These are phyloP conservation scores for Ustulina deusta DNA, from an alignment of 2,329 filamentous ascomycete species.

Conservation along the genomic window DNA sequence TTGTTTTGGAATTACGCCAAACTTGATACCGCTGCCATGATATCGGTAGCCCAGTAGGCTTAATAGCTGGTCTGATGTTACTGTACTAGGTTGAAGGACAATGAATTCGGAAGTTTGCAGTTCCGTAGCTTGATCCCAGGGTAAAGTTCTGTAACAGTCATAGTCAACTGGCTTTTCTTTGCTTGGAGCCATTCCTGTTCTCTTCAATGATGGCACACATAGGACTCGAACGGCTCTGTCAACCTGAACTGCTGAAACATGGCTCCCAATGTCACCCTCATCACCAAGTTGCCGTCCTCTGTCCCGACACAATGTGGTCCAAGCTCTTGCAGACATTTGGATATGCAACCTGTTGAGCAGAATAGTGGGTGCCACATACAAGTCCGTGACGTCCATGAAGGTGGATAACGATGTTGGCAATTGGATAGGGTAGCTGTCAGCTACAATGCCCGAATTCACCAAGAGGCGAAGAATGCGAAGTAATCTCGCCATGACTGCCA, in stretches of 20 bases:
- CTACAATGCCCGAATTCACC: too few relatives aligned
- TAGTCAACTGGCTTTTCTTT: not conserved
- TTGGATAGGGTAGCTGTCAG: not conserved
- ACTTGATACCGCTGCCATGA: not conserved
- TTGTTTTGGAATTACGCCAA: not conserved
- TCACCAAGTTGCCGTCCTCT: not conserved
- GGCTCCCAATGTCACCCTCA: not conserved
- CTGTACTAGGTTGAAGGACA: not conserved
- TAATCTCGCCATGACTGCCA: not conserved
- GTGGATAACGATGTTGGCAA: not conserved
- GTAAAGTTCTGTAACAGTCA: not conserved
- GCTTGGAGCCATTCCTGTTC: not conserved
- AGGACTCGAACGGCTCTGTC: not conserved
- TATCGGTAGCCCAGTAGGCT: not conserved
- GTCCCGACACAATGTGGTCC: not conserved
- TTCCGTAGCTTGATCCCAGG: not conserved
- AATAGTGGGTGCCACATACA: slow-evolving; percentile 6
- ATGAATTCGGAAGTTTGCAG: slow-evolving; percentile 5
- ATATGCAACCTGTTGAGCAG: not conserved
- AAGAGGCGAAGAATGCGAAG: not conserved
- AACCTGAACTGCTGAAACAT: not conserved
- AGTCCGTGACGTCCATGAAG: not conserved
- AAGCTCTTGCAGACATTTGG: slow-evolving; percentile 1
- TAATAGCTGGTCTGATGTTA: not conserved
- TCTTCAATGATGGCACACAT: slow-evolving; percentile 10